Percentiles rank a stretch among this genome's conserved stretches.
Conservation (phyloP, 2,329 filamentous ascomycete genomes). For the Rutstroemia sp. region DNA sequence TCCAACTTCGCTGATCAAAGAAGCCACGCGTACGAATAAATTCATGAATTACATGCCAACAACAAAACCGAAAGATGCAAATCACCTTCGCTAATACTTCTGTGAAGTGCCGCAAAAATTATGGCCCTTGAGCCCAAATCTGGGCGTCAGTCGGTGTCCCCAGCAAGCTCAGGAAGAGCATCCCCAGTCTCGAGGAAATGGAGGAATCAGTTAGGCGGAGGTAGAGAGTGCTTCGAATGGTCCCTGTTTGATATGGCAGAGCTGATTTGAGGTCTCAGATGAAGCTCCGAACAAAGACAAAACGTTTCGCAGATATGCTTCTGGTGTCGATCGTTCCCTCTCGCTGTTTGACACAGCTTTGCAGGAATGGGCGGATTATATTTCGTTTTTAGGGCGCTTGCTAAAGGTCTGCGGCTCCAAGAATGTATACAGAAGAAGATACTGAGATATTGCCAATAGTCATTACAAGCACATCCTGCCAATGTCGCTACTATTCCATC, state of each 20-base stretch:
- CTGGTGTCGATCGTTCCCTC: conserved; percentile 78
- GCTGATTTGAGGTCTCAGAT: conserved; percentile 34
- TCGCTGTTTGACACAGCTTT: conserved; percentile 85
- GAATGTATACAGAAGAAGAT: conserved; percentile 10
- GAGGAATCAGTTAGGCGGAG: conserved; percentile 69
- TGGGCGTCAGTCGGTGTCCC: conserved; percentile 57
- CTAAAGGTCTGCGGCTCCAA: conserved; percentile 58
- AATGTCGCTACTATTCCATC: conserved; percentile 69
- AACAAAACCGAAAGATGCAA: conserved; percentile 16
- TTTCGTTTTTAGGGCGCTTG: conserved; percentile 86
- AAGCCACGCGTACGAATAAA: conserved; percentile 17
- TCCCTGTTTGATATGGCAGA: not conserved
- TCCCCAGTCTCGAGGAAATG: conserved; percentile 70
- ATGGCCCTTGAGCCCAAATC: conserved; percentile 59
- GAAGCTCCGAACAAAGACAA: conserved; percentile 53
- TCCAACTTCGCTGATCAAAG: conserved; percentile 8
- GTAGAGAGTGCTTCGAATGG: conserved; percentile 39
- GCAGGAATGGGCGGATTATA: conserved; percentile 99
- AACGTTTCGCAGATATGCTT: conserved; percentile 79
- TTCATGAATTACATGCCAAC: conserved; percentile 6
- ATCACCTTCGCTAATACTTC: conserved; percentile 14
- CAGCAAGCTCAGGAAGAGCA: conserved; percentile 75
- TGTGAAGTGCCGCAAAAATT: conserved; percentile 25
- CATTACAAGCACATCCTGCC: conserved; percentile 77
- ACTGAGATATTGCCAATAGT: conserved; percentile 42